Conservation (phyloP, 345 rosid genomes). For the Heritiera littoralis region DNA sequence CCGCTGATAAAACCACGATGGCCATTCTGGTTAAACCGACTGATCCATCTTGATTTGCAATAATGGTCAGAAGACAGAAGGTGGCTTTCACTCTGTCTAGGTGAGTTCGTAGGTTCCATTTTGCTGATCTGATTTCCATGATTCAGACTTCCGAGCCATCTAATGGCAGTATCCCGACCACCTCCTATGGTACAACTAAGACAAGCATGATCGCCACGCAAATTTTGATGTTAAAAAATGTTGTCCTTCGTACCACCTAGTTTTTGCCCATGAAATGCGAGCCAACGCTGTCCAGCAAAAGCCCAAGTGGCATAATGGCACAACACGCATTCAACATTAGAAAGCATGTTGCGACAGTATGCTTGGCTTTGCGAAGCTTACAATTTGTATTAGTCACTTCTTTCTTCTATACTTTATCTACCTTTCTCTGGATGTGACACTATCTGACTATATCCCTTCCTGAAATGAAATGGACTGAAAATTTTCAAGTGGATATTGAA, state of each 20-base stretch:
- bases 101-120: constrained; percentile 34
- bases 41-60: background rate
- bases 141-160: constrained; percentile 12
- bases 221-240: background rate
- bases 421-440: constrained; percentile 39
- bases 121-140: constrained; percentile 41
- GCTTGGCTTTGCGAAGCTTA: constrained; percentile 23
- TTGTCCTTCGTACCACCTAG: constrained; percentile 20
- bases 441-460: constrained; percentile 30
- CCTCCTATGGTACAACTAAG: constrained; percentile 66
- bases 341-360: constrained; percentile 37
- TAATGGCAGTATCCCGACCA: constrained; percentile 34
- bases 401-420: constrained; percentile 8
- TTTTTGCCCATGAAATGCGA: constrained; percentile 23
- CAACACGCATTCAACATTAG: constrained; percentile 38
- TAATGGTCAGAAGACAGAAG: background rate
- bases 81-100: constrained; percentile 14
- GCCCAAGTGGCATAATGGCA: constrained; percentile 39
- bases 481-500: background rate
- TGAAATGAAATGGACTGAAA: background rate
- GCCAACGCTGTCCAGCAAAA: constrained; percentile 22
- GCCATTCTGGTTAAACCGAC: background rate
- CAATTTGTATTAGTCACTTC: constrained; percentile 23
- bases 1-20: background rate
- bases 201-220: constrained; percentile 33